Percentiles rank a stretch among this genome's conserved stretches.
Conservation (phyloP, 164 flowering plant genomes). For the Vitis rotundifolia region DNA sequence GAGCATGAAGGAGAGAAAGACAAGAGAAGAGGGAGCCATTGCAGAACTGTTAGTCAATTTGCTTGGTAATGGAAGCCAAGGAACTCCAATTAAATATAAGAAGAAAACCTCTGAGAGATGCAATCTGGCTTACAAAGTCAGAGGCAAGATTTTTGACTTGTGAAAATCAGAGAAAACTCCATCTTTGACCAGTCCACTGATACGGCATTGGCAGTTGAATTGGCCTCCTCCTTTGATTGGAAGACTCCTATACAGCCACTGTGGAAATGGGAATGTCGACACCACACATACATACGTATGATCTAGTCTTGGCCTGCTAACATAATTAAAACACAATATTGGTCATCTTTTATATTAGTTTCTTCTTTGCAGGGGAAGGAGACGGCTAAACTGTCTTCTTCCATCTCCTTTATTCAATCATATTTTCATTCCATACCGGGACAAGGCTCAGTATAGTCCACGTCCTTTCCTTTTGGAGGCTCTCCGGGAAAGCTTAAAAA, state of each 20-base stretch:
- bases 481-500: too few relatives aligned
- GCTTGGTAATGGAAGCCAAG: neutral
- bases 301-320: neutral
- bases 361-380: too few relatives aligned
- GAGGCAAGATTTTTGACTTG: neutral
- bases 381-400: too few relatives aligned
- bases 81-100: neutral
- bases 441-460: too few relatives aligned
- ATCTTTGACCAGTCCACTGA: constrained; percentile 2
- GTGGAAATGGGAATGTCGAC: constrained; percentile 7
- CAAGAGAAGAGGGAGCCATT: constrained; percentile 17
- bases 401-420: too few relatives aligned
- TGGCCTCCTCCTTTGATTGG: neutral
- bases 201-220: neutral
- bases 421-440: too few relatives aligned
- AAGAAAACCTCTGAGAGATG: neutral
- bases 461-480: too few relatives aligned
- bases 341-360: too few relatives aligned
- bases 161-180: neutral
- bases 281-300: neutral
- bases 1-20: constrained; percentile 8
- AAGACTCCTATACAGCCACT: neutral
- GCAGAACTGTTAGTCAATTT: too few relatives aligned
- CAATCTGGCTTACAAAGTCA: neutral
- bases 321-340: too few relatives aligned